phyloP scores from a whole-genome alignment of 1,284 basidiomycete genomes.

The Ceratobasidium sp. region DNA sequence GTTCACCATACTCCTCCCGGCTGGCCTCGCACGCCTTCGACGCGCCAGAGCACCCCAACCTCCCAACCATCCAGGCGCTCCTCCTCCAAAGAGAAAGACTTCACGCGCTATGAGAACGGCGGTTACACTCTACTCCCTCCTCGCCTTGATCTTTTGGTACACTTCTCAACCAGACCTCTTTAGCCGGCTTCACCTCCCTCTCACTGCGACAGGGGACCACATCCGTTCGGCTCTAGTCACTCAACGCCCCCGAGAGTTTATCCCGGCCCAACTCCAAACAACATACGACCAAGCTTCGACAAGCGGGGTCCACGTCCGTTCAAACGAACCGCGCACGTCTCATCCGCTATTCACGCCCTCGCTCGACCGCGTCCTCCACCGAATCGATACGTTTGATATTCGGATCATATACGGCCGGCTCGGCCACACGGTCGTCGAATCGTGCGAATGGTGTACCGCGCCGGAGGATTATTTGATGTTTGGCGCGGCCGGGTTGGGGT shows the following conservation, averaged over 20 bases:
- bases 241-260: constrained; percentile 41
- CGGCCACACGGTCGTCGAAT: constrained; percentile 26
- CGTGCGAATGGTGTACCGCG: constrained; percentile 41
- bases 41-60: neutral
- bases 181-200: constrained; percentile 30
- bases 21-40: neutral
- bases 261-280: constrained; percentile 12
- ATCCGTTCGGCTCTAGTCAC: constrained; percentile 39
- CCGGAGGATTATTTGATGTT: constrained; percentile 40
- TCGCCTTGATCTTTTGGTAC: constrained; percentile 32
- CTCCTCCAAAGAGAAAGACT: neutral
- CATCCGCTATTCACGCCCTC: constrained; percentile 41
- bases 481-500: constrained; percentile 27
- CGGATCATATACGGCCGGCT: constrained; percentile 31
- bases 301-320: constrained; percentile 1
- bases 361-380: constrained; percentile 34
- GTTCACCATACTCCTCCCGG: constrained; percentile 17
- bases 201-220: constrained; percentile 26
- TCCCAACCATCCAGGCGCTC: neutral
- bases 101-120: constrained; percentile 4
- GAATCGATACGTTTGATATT: constrained; percentile 43
- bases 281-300: constrained; percentile 10
- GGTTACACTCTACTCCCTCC: constrained; percentile 22
- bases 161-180: constrained; percentile 42
- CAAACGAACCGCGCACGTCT: constrained; percentile 23